Evolutionary conservation across 1,284 basidiomycete species (phyloP).

Genomic region (Sanguinoderma infundibulare): DNA sequence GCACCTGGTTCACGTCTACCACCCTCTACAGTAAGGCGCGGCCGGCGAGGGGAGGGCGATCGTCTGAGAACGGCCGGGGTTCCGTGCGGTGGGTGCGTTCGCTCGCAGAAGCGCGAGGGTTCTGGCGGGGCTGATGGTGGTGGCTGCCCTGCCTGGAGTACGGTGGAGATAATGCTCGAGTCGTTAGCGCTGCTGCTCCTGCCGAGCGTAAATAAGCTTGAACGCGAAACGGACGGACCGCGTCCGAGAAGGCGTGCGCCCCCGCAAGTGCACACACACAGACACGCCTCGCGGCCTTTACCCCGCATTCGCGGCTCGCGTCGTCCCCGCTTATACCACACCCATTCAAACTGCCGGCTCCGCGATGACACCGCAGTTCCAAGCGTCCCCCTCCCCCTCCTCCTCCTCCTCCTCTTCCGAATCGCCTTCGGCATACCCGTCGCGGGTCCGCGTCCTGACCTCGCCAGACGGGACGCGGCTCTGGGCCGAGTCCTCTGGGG

Average conservation of each 20-base stretch:
- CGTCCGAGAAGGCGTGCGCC: background rate
- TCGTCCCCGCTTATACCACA: no score
- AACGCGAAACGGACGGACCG: background rate
- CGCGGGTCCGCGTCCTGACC: conserved; percentile 23
- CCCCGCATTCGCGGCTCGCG: no score
- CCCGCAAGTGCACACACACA: no score
- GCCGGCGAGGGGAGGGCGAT: no score
- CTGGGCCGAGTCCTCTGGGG: conserved; percentile 43
- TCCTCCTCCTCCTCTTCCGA: no score
- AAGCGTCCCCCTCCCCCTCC: background rate
- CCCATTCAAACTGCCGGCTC: background rate
- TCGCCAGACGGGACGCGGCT: conserved; percentile 35
- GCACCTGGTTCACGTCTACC: background rate
- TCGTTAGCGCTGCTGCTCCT: background rate
- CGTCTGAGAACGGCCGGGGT: background rate
- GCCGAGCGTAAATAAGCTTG: conserved; percentile 13
- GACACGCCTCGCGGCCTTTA: no score
- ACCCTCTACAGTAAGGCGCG: no score
- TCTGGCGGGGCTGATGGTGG: background rate
- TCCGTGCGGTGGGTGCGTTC: no score
- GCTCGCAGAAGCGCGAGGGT: no score
- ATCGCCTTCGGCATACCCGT: background rate
- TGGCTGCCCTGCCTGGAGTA: background rate
- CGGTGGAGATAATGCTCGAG: background rate
- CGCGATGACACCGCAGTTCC: background rate